A percentile compares a stretch with the other conserved stretches of the same genome.
These are phyloP conservation scores for Fusarium sacchari DNA, from an alignment of 2,329 filamentous ascomycete genomes.

Conservation along the genomic window DNA sequence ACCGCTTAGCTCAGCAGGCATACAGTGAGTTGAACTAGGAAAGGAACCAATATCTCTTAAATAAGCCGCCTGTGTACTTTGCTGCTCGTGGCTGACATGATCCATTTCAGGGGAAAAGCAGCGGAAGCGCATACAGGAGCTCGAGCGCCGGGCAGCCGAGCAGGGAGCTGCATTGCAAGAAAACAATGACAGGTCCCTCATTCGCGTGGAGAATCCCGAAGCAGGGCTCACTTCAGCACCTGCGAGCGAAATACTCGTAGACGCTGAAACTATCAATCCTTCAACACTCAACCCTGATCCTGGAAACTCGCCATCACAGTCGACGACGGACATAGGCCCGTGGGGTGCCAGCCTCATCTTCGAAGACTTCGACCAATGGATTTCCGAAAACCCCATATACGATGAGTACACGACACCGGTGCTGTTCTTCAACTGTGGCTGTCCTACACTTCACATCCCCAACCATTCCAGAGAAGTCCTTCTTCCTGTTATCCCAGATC, in stretches of 20 bases:
- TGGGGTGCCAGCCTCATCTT: constrained; percentile 6
- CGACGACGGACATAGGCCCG: constrained; percentile 1
- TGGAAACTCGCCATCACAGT: not conserved
- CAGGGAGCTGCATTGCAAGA: not conserved
- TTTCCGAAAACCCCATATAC: constrained; percentile 5
- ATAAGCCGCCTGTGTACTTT: not conserved
- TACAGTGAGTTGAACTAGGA: constrained; percentile 49
- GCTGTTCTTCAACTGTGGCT: constrained; percentile 42
- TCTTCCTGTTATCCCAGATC: constrained; percentile 39
- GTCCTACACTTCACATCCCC: constrained; percentile 39
- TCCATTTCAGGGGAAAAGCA: constrained; percentile 44
- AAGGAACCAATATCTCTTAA: not conserved
- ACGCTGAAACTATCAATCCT: constrained; percentile 33
- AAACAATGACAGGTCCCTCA: not conserved
- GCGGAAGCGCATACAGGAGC: constrained; percentile 40
- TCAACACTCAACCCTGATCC: constrained; percentile 16
- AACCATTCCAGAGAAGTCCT: constrained; percentile 29
- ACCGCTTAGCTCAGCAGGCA: constrained; percentile 61
- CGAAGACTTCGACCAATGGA: constrained; percentile 30
- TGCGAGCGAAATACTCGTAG: not conserved
- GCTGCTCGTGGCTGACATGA: constrained; percentile 37
- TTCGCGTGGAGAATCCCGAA: not conserved
- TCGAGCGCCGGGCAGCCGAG: constrained; percentile 38
- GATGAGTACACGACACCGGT: constrained; percentile 1
- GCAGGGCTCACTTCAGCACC: not conserved